Evolutionary conservation across 768 basidiomycete species (phyloP).

Genomic region (Psilocybe sp.): DNA sequence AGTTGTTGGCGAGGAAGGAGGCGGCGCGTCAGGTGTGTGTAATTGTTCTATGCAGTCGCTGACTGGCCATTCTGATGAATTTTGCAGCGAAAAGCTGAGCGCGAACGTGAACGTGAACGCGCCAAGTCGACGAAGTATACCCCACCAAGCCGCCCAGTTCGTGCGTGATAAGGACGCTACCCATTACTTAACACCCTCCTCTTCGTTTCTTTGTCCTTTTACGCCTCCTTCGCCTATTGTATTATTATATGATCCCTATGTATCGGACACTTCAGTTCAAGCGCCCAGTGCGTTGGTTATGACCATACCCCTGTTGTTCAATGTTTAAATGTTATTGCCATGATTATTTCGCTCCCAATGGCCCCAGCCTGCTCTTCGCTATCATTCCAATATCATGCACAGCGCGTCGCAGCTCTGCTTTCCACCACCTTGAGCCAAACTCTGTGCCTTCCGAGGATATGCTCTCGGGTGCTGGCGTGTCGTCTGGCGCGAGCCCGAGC

Average conservation of each 20-base stretch:
- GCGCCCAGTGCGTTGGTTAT: background rate
- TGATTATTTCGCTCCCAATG: slow-evolving; percentile 36
- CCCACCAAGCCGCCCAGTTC: slow-evolving; percentile 9
- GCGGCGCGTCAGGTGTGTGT: slow-evolving; percentile 46
- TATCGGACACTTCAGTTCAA: background rate
- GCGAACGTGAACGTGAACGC: slow-evolving; percentile 30
- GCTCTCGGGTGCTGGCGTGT: slow-evolving; percentile 34
- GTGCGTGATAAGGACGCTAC: slow-evolving; percentile 3
- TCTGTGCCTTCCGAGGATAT: slow-evolving; percentile 33
- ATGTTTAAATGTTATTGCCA: background rate
- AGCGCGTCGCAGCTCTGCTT: slow-evolving; percentile 66
- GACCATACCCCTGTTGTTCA: slow-evolving; percentile 4
- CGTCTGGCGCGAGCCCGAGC: slow-evolving; percentile 46
- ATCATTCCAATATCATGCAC: slow-evolving; percentile 72
- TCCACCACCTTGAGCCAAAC: slow-evolving; percentile 50
- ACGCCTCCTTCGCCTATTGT: too few relatives aligned
- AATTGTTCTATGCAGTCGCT: background rate
- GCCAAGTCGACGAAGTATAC: slow-evolving; percentile 15
- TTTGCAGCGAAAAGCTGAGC: slow-evolving; percentile 28
- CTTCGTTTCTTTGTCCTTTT: too few relatives aligned
- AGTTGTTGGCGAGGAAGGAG: slow-evolving; percentile 56
- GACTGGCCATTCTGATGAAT: background rate
- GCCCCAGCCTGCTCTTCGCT: slow-evolving; percentile 62
- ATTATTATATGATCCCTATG: too few relatives aligned
- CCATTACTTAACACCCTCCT: too few relatives aligned